Evolutionary conservation across 345 rosid genomes (phyloP).

Genomic region (Syzygium aqueum): DNA sequence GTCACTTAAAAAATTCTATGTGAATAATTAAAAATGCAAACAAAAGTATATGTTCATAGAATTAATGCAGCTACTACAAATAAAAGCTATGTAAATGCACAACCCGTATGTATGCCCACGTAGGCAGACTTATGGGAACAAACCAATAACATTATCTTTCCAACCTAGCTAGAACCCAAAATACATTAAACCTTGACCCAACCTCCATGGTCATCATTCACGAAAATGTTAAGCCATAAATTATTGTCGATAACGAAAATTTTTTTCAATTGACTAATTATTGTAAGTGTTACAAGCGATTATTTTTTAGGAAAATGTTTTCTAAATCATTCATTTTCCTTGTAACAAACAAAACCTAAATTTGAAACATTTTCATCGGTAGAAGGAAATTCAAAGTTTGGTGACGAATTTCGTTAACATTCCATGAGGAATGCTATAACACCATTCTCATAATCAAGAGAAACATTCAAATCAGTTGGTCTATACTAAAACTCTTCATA

Average conservation of each 20-base stretch:
- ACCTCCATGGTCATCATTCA: no score
- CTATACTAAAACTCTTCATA: neutral
- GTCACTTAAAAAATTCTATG: neutral
- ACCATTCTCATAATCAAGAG: neutral
- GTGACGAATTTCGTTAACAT: neutral
- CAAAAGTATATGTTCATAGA: neutral
- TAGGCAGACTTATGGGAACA: no score
- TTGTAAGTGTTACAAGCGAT: neutral
- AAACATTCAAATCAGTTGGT: neutral
- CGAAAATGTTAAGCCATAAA: no score
- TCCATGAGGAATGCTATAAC: neutral
- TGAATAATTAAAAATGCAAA: neutral
- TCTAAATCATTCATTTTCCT: neutral
- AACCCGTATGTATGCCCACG: neutral
- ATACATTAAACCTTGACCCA: no score
- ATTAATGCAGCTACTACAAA: neutral
- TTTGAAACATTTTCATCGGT: neutral
- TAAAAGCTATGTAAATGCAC: neutral
- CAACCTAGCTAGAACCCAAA: no score
- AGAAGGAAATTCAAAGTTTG: neutral
- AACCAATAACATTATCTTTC: no score
- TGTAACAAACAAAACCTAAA: neutral
- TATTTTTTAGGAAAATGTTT: neutral
- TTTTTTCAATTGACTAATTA: no score
- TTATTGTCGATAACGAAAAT: no score